Base-by-base conservation (phyloP, 371 early-diverging fungal genomes). In the Rhizopus delemar region DNA sequence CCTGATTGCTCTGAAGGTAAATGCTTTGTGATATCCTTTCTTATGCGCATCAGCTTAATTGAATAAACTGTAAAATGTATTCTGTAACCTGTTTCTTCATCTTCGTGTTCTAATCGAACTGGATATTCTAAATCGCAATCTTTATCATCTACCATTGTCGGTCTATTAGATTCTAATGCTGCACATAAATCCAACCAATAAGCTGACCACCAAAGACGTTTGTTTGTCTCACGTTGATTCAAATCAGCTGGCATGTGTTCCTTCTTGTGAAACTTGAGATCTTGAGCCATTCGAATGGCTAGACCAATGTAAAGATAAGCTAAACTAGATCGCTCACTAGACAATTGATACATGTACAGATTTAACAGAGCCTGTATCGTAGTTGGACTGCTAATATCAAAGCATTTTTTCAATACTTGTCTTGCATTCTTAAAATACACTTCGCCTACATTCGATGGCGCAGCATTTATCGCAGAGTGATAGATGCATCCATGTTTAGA, bases 251-350 rank as follows among this genome's bases (percentile, higher is more conserved):
- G 70, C 73, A 77, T 72, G 54, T 74, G 73, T 11, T 71, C 71
- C 57, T 78, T 78, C 46, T 80, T 77, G 60, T 86, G 82, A 12
- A 81, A 77, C 49, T 82, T 82, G 33, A 86, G 71, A 64, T 83
- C 86, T 60, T 86, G 86, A 2, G 86, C 86, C 86, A 86, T 86
- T 11, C 86, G 80, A 39, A 83, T 82, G 0, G 84, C 86, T 46
- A 86, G 63, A 22, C 86, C 84, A 50, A 80, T 83, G 36, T 86
- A 83, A 32, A 82, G 73, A 61, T 82, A 82, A 12, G 84, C 80
- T 45, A 82, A 59, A 53, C 79, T 77, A 3, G 86, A 78, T n/a
- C 82, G 71, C 16, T 82, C 86, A 33, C 76, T 73, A 56, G 74
- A 79, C 22, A 83, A 59, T 50, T 86, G 86, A 39, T 84, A 86